Conservation (phyloP, 495 filamentous ascomycete genomes). For the Beverwykella pulmonaria region DNA sequence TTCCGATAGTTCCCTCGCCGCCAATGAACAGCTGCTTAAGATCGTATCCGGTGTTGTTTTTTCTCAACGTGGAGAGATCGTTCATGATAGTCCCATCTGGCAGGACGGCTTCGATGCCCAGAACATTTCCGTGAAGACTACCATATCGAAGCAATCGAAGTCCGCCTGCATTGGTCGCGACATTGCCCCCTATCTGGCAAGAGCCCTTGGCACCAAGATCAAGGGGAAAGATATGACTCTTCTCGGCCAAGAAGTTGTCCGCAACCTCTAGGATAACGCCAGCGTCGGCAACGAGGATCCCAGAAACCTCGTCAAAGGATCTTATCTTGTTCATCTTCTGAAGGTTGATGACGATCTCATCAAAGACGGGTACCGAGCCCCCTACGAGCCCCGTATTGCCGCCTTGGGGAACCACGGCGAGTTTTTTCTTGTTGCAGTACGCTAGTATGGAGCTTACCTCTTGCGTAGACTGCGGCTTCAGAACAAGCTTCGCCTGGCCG, state of each 20-base stretch:
- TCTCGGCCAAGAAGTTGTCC: slow-evolving; percentile 79
- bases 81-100: slow-evolving; percentile 91
- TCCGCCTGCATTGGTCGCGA: slow-evolving; percentile 95
- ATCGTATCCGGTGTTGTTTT: slow-evolving; percentile 99
- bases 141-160: slow-evolving; percentile 89
- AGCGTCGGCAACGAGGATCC: slow-evolving; percentile 84
- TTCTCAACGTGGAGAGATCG: slow-evolving; percentile 80
- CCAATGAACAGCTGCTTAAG: slow-evolving; percentile 98
- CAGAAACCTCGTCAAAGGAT: slow-evolving; percentile 91
- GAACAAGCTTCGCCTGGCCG: slow-evolving; percentile 80
- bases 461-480: slow-evolving; percentile 79
- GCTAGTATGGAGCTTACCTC: slow-evolving; percentile 85
- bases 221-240: slow-evolving; percentile 84
- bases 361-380: slow-evolving; percentile 92
- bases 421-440: slow-evolving; percentile 87
- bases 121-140: slow-evolving; percentile 86
- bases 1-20: slow-evolving; percentile 88
- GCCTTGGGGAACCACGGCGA: slow-evolving; percentile 97
- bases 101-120: slow-evolving; percentile 90
- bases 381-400: slow-evolving; percentile 96
- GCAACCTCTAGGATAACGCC: slow-evolving; percentile 88
- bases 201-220: slow-evolving; percentile 97
- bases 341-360: slow-evolving; percentile 93
- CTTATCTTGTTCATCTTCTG: slow-evolving; percentile 86
- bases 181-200: slow-evolving; percentile 96